Evolutionary conservation across 345 rosid species (phyloP), one percentile per base, ranked within the genome.

Genomic region (Brassica cretica): DNA sequence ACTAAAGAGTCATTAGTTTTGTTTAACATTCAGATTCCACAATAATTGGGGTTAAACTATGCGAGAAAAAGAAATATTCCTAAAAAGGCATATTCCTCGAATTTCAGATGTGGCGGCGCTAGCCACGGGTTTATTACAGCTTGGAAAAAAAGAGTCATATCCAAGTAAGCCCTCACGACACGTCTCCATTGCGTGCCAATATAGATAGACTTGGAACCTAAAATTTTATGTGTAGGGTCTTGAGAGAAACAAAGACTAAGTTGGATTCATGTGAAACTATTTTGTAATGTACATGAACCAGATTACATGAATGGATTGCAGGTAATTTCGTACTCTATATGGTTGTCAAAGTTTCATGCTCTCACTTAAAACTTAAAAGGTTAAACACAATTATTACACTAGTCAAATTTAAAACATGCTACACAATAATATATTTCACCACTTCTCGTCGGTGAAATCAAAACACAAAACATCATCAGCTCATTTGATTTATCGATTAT

Each of bases 141-240:
- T 74, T 64, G 71, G 71, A 62, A 75, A 70, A 18, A 18, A 62
- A 75, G 24, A 64, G 62, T 62, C 74, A 49, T 64, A 64, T 56
- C 68, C 76, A 75, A 70, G 82, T 75, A 74, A 75, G 76, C 72
- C 21, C 58, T 6, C 11, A 75, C 72, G 72, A 70, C 79, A 75
- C 72, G 79, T 64, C 79, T 80, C 14, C 71, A 14, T 69, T 55
- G 66, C 72, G 75, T 80, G 79, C 70, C 79, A 55, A 53, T 68
- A 5, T 58, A 21, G 74, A 70, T 74, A 49, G 63, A 39, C 30
- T 70, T n/a, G 7, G 3, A 29, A 15, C 49, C 10, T 73, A 8
- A 35, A 16, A 14, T 12, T 61, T 30, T 58, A 30, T n/a, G 62
- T 14, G 12, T 63, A 4, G n/a, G 25, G 66, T 27, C 7, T 33